These are phyloP conservation scores for Arachnomyces sp. DNA, from an alignment of 2,329 filamentous ascomycete genomes.

Conservation along the genomic window DNA sequence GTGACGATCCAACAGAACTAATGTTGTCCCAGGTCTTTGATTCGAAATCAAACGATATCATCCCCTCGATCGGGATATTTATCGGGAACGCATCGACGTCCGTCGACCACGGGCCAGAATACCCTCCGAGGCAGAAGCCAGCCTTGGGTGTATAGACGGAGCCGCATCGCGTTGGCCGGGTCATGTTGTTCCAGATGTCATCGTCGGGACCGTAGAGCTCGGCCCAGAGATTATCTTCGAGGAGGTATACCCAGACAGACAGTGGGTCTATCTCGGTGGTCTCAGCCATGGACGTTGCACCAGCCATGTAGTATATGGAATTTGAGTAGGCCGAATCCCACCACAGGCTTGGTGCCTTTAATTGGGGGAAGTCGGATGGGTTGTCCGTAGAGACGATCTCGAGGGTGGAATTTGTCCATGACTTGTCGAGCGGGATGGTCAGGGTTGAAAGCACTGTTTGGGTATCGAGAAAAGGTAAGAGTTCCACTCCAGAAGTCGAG, in stretches of 20 bases:
- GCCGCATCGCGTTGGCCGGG: not conserved
- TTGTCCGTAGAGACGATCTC: not conserved
- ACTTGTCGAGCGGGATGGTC: slow-evolving; percentile 7
- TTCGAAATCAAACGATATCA: slow-evolving; percentile 8
- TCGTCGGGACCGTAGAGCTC: no score
- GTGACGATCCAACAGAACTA: slow-evolving; percentile 7
- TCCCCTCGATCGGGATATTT: slow-evolving; percentile 4
- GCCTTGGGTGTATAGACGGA: slow-evolving; percentile 5
- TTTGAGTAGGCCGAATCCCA: no score
- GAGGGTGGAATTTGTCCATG: slow-evolving; percentile 11
- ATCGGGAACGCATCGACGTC: slow-evolving; percentile 5
- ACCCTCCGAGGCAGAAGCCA: slow-evolving; percentile 3
- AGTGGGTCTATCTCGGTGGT: no score
- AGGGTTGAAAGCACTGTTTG: slow-evolving; percentile 5
- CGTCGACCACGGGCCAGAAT: slow-evolving; percentile 7
- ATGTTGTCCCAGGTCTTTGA: slow-evolving; percentile 9
- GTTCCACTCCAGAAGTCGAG: no score
- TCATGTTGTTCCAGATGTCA: not conserved
- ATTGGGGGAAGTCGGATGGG: no score
- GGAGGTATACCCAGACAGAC: no score
- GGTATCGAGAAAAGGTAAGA: no score
- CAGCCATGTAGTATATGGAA: no score
- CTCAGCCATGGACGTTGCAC: no score
- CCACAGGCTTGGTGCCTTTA: no score
- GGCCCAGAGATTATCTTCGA: no score